These are phyloP conservation scores for Aleurites moluccanus DNA, from an alignment of 441 rosid genomes.

Conservation along the genomic window DNA sequence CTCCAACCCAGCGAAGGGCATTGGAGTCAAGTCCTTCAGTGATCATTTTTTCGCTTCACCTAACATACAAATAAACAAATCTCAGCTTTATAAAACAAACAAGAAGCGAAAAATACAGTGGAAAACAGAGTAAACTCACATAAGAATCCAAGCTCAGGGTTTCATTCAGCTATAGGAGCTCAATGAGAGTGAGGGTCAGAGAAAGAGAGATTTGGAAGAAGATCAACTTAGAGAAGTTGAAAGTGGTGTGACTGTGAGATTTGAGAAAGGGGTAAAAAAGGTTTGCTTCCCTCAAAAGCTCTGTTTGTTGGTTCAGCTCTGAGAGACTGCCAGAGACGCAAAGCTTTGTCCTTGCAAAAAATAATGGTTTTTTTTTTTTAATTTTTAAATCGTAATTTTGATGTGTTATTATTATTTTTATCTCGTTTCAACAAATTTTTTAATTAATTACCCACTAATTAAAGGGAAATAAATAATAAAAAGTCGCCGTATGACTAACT, in stretches of 20 bases:
- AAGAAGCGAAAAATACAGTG: neutral
- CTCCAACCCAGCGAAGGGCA: constrained; percentile 57
- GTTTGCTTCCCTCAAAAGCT: constrained; percentile 24
- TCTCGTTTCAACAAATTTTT: neutral
- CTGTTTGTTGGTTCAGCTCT: constrained; percentile 8
- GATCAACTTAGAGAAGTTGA: constrained; percentile 27
- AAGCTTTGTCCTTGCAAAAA: neutral
- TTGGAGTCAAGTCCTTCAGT: constrained; percentile 59
- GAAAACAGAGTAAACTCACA: no score
- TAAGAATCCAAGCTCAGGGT: constrained; percentile 11
- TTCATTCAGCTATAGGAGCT: neutral
- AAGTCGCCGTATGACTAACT: no score
- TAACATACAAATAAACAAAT: constrained; percentile 11
- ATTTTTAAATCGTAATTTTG: neutral
- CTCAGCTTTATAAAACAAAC: neutral
- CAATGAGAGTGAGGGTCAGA: neutral
- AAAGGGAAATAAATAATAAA: neutral
- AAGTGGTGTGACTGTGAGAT: no score
- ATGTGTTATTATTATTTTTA: neutral
- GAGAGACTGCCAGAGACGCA: neutral
- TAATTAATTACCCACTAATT: neutral
- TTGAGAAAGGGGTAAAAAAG: constrained; percentile 1
- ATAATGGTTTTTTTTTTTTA: neutral
- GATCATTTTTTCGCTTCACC: constrained; percentile 38
- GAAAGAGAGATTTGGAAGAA: constrained; percentile 1